A percentile compares a stretch with the other conserved stretches of the same genome.
Evolutionary conservation across 1,284 basidiomycete species (phyloP).

Genomic region (Cystobasidium pallidum): DNA sequence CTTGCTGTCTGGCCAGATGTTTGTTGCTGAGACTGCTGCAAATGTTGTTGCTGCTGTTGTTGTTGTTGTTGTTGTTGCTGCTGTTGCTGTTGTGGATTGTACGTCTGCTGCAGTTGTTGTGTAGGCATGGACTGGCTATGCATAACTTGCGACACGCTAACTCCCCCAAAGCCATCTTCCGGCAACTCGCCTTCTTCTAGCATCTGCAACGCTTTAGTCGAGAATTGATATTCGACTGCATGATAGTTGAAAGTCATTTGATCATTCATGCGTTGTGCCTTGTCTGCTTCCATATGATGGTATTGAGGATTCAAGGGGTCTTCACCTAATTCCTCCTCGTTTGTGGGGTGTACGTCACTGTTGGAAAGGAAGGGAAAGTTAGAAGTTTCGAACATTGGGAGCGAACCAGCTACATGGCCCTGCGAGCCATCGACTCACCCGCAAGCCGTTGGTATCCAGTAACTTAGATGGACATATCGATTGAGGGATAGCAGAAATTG

Average conservation of each 20-base stretch:
- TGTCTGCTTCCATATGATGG: slow-evolving; percentile 43
- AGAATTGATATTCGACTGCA: slow-evolving; percentile 39
- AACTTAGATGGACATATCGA: slow-evolving; percentile 35
- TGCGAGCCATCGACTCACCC: slow-evolving; percentile 43
- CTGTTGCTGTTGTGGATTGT: slow-evolving; percentile 26
- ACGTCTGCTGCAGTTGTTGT: slow-evolving; percentile 24
- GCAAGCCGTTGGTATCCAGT: slow-evolving; percentile 44
- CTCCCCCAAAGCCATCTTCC: slow-evolving; percentile 43
- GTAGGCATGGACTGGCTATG: slow-evolving; percentile 33
- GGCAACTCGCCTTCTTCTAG: slow-evolving; percentile 42
- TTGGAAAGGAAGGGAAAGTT: too few species aligned
- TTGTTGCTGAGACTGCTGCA: slow-evolving; percentile 21
- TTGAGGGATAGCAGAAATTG: slow-evolving; percentile 41
- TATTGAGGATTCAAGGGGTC: slow-evolving; percentile 42
- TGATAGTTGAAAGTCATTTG: slow-evolving; percentile 42
- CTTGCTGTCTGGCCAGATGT: neutral
- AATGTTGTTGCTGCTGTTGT: slow-evolving; percentile 19
- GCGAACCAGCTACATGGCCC: too few species aligned
- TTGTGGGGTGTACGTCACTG: slow-evolving; percentile 39
- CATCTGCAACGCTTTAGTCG: slow-evolving; percentile 40
- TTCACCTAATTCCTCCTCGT: slow-evolving; percentile 40
- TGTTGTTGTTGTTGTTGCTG: slow-evolving; percentile 9
- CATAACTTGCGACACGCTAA: slow-evolving; percentile 40
- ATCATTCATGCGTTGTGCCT: slow-evolving; percentile 41
- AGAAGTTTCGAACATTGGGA: too few species aligned